Conservation (phyloP, 139 green algal genomes). For the Micractinium sp. region DNA sequence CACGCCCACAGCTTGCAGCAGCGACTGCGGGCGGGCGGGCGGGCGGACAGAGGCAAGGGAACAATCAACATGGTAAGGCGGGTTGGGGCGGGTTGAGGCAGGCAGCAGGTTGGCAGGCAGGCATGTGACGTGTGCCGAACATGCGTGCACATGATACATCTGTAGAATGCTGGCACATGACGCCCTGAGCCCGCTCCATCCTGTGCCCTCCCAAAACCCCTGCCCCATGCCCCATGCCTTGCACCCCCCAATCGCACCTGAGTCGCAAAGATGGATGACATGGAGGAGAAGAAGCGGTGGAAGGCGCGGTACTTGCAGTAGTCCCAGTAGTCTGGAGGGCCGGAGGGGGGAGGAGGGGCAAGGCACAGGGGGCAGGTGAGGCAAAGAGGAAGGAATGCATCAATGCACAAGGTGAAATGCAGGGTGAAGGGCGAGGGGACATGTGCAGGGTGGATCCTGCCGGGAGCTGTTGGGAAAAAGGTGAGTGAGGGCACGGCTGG, state of each 20-base stretch:
- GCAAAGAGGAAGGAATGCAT: background rate
- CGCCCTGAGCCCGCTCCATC: no score
- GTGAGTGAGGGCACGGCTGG: no score
- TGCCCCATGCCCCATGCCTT: no score
- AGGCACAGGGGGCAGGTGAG: background rate
- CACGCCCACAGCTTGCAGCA: conserved; percentile 92
- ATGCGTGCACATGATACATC: background rate
- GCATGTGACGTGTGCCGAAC: background rate
- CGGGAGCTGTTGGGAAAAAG: background rate
- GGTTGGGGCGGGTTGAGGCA: background rate
- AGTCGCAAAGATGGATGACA: conserved; percentile 80
- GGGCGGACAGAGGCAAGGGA: background rate
- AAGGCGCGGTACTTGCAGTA: conserved; percentile 80
- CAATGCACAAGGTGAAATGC: background rate
- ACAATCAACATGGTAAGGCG: background rate
- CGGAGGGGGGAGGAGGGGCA: background rate
- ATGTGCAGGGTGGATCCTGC: no score
- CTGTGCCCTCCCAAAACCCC: no score
- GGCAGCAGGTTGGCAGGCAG: background rate
- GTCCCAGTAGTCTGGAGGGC: conserved; percentile 86
- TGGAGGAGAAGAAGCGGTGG: conserved; percentile 84
- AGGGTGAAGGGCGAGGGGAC: background rate
- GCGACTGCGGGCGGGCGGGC: conserved; percentile 57
- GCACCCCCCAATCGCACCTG: conserved; percentile 30
- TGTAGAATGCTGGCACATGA: no score